Conservation (phyloP, 129 eudicot genomes). For the Flaveria ramosissima region DNA sequence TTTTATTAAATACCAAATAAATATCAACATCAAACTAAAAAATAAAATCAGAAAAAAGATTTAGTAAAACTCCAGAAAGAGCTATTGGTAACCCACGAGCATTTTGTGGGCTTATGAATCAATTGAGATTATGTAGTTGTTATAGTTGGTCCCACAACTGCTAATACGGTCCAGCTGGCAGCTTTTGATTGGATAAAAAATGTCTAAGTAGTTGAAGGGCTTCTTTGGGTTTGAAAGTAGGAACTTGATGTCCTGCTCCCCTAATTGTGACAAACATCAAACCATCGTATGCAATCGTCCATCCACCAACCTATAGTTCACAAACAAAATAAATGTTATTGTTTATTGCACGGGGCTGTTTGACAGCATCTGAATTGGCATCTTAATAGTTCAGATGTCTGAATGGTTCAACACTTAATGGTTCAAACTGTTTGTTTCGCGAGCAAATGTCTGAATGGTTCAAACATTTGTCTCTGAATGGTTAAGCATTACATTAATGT, state of each 20-base stretch:
- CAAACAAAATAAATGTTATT: background rate
- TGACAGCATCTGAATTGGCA: too few relatives aligned
- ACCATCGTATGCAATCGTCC: slow-evolving; percentile 76
- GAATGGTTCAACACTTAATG: too few relatives aligned
- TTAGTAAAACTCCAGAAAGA: background rate
- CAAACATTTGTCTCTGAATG: too few relatives aligned
- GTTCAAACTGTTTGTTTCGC: too few relatives aligned
- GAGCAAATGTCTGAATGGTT: too few relatives aligned
- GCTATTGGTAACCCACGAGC: slow-evolving; percentile 14
- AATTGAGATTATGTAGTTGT: slow-evolving; percentile 15
- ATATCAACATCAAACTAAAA: background rate
- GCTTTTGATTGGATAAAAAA: slow-evolving; percentile 54
- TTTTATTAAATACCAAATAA: too few relatives aligned
- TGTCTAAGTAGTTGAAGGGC: slow-evolving; percentile 63
- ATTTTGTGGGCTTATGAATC: slow-evolving; percentile 18
- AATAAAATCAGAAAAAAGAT: background rate
- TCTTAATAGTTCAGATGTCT: too few relatives aligned
- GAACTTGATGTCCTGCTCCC: slow-evolving; percentile 98
- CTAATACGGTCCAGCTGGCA: slow-evolving; percentile 55
- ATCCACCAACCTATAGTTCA: slow-evolving; percentile 72
- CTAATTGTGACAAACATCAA: slow-evolving; percentile 72
- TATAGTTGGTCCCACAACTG: background rate
- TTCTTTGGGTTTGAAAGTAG: slow-evolving; percentile 73
- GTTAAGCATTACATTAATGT: too few relatives aligned
- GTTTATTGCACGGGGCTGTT: background rate